A percentile compares a stretch with the other conserved stretches of the same genome.
These are phyloP conservation scores for Starmera stellimalicola DNA, from an alignment of 1,139 yeast genomes.

Conservation along the genomic window DNA sequence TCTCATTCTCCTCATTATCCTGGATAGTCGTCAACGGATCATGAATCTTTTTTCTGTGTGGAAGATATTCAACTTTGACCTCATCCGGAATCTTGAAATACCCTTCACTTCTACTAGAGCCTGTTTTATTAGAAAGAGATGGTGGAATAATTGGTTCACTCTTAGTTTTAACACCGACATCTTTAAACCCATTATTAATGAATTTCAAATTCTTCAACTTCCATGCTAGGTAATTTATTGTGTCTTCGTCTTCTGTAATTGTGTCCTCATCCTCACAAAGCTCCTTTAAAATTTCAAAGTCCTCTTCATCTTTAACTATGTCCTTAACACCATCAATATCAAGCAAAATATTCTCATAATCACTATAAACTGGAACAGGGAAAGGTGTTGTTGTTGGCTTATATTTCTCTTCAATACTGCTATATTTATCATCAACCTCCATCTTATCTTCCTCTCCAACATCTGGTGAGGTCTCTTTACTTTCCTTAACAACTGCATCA, in stretches of 20 bases:
- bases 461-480: slow-evolving; percentile 26
- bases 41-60: slow-evolving; percentile 52
- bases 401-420: slow-evolving; percentile 30
- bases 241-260: slow-evolving; percentile 23
- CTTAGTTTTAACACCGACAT: slow-evolving; percentile 9
- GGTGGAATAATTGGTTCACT: slow-evolving; percentile 4
- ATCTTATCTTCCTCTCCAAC: slow-evolving; percentile 16
- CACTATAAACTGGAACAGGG: slow-evolving; percentile 47
- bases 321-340: slow-evolving; percentile 45
- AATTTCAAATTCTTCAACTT: slow-evolving; percentile 31
- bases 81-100: slow-evolving; percentile 65
- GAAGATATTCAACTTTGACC: slow-evolving; percentile 66
- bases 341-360: slow-evolving; percentile 25
- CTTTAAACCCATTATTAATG: slow-evolving; percentile 18
- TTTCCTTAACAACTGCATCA: slow-evolving; percentile 10
- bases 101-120: slow-evolving; percentile 69
- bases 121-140: slow-evolving; percentile 37
- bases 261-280: slow-evolving; percentile 22
- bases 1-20: slow-evolving; percentile 38
- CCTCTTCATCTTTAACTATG: slow-evolving; percentile 66
- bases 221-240: slow-evolving; percentile 58
- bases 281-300: slow-evolving; percentile 42
- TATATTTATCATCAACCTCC: slow-evolving; percentile 10
- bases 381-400: slow-evolving; percentile 30
- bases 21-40: slow-evolving; percentile 29